phyloP scores from a whole-genome alignment of 257 asterid species.

The Fraxinus anomala region DNA sequence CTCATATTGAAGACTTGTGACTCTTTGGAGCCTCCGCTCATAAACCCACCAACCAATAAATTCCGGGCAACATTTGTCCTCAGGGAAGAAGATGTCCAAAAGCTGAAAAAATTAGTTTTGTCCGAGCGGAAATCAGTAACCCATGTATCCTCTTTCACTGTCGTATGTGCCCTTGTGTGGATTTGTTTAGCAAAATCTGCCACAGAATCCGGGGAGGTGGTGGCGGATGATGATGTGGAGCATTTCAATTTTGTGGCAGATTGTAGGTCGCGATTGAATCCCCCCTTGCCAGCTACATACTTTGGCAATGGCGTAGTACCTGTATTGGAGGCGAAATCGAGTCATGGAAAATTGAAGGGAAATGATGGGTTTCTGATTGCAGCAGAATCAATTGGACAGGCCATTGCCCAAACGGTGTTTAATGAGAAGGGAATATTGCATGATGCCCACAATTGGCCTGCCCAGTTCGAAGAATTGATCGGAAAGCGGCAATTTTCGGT shows the following conservation, averaged over 20 bases:
- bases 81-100: constrained; percentile 20
- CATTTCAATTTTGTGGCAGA: constrained; percentile 36
- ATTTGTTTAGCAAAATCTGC: constrained; percentile 28
- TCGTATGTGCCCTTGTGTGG: constrained; percentile 33
- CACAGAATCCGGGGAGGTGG: constrained; percentile 12
- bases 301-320: constrained; percentile 40
- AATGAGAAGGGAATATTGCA: constrained; percentile 27
- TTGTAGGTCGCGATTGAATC: constrained; percentile 32
- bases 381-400: constrained; percentile 20
- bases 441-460: constrained; percentile 28
- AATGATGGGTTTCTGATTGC: constrained; percentile 32
- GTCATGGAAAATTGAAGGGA: constrained; percentile 25
- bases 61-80: constrained; percentile 32
- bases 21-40: background rate
- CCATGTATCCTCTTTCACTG: constrained; percentile 31
- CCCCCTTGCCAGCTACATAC: constrained; percentile 44
- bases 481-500: constrained; percentile 4
- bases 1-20: background rate
- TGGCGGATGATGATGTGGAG: constrained; percentile 35
- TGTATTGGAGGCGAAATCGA: background rate
- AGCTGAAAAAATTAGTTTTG: constrained; percentile 11
- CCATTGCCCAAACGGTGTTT: constrained; percentile 19
- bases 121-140: background rate
- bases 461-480: background rate
- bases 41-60: background rate